These are phyloP conservation scores for Geotrichum restrictum DNA, from an alignment of 1,139 yeast species.

Conservation along the genomic window DNA sequence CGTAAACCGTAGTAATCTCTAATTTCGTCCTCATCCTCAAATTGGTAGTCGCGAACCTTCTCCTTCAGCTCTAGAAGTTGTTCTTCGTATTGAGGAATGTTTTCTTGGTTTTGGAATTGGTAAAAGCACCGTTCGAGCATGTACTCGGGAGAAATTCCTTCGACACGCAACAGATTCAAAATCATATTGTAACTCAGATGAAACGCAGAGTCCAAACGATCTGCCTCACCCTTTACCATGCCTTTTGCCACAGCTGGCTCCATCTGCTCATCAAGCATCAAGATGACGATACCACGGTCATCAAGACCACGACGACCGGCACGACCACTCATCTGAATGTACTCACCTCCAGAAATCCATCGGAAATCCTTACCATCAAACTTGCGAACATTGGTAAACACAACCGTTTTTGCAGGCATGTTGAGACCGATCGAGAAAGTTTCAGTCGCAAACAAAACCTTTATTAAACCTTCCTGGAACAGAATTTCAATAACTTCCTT, in stretches of 20 bases:
- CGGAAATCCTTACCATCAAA: slow-evolving; percentile 97
- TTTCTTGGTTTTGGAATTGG: slow-evolving; percentile 90
- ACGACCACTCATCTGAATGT: slow-evolving; percentile 98
- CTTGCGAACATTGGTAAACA: slow-evolving; percentile 92
- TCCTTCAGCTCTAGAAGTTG: slow-evolving; percentile 53
- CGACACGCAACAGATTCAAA: slow-evolving; percentile 89
- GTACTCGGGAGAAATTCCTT: slow-evolving; percentile 95
- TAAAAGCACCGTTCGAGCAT: slow-evolving; percentile 92
- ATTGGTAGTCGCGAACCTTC: slow-evolving; percentile 47
- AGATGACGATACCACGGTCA: slow-evolving; percentile 96
- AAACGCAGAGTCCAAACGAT: slow-evolving; percentile 91
- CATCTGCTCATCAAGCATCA: slow-evolving; percentile 99
- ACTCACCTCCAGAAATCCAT: slow-evolving; percentile 99
- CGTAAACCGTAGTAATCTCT: slow-evolving; percentile 80
- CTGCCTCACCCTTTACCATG: slow-evolving; percentile 98
- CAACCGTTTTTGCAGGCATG: slow-evolving; percentile 98
- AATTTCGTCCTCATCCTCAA: slow-evolving; percentile 71
- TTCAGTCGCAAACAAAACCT: slow-evolving; percentile 94
- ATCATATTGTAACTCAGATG: slow-evolving; percentile 97
- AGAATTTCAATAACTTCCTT: slow-evolving; percentile 95
- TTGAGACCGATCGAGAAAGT: slow-evolving; percentile 97
- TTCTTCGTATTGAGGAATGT: slow-evolving; percentile 78
- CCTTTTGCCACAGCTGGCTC: slow-evolving; percentile 99
- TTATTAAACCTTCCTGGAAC: slow-evolving; percentile 92
- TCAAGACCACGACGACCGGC: slow-evolving; percentile 99